phyloP scores from a whole-genome alignment of 2,329 filamentous ascomycete genomes.

The Epichloe scottii region DNA sequence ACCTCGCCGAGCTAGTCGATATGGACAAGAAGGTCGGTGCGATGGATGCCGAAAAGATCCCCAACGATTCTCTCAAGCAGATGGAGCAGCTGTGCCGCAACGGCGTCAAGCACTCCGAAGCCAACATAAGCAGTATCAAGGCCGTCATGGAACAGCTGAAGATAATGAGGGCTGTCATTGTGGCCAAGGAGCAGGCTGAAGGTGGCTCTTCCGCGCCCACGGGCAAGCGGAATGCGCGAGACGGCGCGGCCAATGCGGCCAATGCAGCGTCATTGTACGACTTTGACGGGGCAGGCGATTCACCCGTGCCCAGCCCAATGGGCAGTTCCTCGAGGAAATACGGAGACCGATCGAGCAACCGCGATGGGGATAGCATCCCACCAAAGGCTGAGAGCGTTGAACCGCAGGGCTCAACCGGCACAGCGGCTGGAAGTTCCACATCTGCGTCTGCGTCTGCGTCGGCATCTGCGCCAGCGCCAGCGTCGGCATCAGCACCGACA shows the following conservation, averaged over 20 bases:
- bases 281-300: constrained; percentile 32
- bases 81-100: constrained; percentile 31
- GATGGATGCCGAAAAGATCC: constrained; percentile 25
- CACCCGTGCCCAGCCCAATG: constrained; percentile 31
- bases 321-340: constrained; percentile 23
- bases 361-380: constrained; percentile 39
- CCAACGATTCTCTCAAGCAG: constrained; percentile 24
- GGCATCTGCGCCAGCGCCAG: constrained; percentile 1
- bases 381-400: constrained; percentile 45
- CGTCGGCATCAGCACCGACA: neutral
- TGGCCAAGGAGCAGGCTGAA: constrained; percentile 30
- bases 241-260: constrained; percentile 10
- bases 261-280: constrained; percentile 27
- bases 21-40: constrained; percentile 29
- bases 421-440: neutral
- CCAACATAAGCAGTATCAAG: constrained; percentile 24
- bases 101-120: constrained; percentile 29
- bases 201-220: constrained; percentile 11
- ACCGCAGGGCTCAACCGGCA: constrained; percentile 28
- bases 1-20: constrained; percentile 24
- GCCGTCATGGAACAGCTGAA: constrained; percentile 29
- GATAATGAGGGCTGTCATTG: constrained; percentile 28
- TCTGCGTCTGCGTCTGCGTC: neutral
- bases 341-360: constrained; percentile 25
- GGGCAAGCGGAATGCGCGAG: constrained; percentile 12